Evolutionary conservation across 2,329 filamentous ascomycete genomes (phyloP).

Genomic region (Arthroderma sp.): DNA sequence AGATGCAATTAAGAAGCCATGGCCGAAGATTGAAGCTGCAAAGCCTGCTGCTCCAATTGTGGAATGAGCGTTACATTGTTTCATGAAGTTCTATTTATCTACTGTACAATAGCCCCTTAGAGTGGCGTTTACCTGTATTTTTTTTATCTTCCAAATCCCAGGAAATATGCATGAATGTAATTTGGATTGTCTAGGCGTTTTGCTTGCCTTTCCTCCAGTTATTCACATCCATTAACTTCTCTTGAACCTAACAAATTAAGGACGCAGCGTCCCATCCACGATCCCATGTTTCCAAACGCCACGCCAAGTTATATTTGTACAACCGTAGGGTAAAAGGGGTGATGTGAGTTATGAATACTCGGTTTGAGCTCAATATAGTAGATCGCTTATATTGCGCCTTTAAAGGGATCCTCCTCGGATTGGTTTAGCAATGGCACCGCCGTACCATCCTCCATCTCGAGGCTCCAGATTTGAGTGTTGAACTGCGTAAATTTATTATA

Average conservation of each 20-base stretch:
- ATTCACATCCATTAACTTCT: not conserved
- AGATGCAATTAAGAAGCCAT: constrained; percentile 81
- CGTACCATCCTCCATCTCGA: constrained; percentile 54
- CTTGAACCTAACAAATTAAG: not conserved
- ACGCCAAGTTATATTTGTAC: constrained; percentile 2
- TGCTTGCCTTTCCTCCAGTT: not conserved
- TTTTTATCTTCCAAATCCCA: not conserved
- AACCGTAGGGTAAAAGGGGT: not conserved
- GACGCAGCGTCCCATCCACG: not conserved
- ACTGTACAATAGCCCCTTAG: constrained; percentile 4
- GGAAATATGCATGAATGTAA: not conserved
- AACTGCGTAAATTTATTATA: constrained; percentile 44
- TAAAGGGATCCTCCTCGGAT: constrained; percentile 58
- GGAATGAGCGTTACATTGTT: constrained; percentile 1
- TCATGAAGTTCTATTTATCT: constrained; percentile 4
- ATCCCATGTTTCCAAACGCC: not conserved
- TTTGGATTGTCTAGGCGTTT: not conserved
- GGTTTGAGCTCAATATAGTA: not conserved
- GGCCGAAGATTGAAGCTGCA: constrained; percentile 41
- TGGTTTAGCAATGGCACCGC: constrained; percentile 67
- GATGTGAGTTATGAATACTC: not conserved
- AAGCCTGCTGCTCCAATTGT: not conserved
- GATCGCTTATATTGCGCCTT: constrained; percentile 11
- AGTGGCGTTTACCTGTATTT: constrained; percentile 1
- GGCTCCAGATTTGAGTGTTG: constrained; percentile 80